Conservation (phyloP, 169 alveolate genomes). For the Plasmodium vinckei region DNA sequence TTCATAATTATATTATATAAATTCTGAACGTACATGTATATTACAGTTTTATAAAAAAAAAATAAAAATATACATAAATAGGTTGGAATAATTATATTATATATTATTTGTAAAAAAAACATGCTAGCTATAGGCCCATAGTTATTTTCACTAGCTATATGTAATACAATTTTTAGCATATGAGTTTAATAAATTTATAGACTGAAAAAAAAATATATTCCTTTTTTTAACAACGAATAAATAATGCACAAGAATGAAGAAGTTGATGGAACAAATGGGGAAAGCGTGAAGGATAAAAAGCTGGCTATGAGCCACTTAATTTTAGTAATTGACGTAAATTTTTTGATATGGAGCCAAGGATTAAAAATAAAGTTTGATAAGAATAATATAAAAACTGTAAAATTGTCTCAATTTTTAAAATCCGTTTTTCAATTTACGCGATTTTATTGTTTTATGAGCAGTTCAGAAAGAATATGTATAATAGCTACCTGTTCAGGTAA, state of each 20-base stretch:
- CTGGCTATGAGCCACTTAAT: constrained; percentile 30
- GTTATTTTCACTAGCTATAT: no score
- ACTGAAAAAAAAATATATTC: neutral
- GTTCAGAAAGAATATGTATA: constrained; percentile 68
- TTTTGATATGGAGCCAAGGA: constrained; percentile 71
- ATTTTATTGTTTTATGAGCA: constrained; percentile 66
- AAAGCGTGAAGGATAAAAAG: constrained; percentile 19
- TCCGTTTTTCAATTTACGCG: constrained; percentile 48
- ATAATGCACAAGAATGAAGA: constrained; percentile 67
- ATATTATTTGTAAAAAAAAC: no score
- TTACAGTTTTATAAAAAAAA: no score
- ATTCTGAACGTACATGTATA: no score
- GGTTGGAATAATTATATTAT: no score
- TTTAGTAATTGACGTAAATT: constrained; percentile 55
- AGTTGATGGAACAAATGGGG: constrained; percentile 6
- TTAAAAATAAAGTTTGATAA: constrained; percentile 64
- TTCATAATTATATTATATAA: no score
- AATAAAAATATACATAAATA: no score
- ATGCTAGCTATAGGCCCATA: no score
- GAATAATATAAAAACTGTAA: constrained; percentile 28
- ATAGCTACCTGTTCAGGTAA: constrained; percentile 52
- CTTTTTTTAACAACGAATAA: neutral
- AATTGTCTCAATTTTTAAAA: constrained; percentile 44
- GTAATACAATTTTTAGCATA: no score
- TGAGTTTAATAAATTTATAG: no score